Conservation (phyloP, 2,329 filamentous ascomycete species). For the Orbilia javanica region DNA sequence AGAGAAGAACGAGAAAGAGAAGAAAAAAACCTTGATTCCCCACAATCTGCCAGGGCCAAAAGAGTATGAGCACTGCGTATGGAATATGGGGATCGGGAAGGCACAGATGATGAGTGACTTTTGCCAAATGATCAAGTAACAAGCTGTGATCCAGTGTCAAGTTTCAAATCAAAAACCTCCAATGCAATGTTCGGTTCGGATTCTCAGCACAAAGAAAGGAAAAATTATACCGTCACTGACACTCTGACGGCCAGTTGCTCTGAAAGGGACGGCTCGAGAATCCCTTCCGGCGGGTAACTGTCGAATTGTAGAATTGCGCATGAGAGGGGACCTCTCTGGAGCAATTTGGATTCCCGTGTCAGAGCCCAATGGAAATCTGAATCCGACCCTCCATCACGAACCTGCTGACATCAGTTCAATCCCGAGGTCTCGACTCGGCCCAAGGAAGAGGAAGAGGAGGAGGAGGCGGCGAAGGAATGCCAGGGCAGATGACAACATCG, state of each 20-base stretch:
- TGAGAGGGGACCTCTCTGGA: constrained; percentile 20
- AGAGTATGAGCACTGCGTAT: constrained; percentile 17
- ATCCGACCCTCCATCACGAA: constrained; percentile 14
- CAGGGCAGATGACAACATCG: constrained; percentile 54
- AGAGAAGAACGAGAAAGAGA: constrained; percentile 18
- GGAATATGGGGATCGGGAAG: constrained; percentile 23
- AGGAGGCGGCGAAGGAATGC: constrained; percentile 17
- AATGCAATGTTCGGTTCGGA: constrained; percentile 19
- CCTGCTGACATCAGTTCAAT: constrained; percentile 1
- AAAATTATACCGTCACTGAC: background rate
- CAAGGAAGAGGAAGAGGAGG: background rate
- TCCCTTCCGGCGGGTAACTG: constrained; percentile 51
- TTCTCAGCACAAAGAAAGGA: background rate
- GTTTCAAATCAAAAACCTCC: constrained; percentile 12
- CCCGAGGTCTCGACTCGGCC: constrained; percentile 31
- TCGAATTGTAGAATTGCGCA: constrained; percentile 56
- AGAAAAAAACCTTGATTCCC: constrained; percentile 46
- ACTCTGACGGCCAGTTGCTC: too few relatives aligned
- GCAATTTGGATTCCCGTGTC: constrained; percentile 35
- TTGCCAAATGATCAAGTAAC: constrained; percentile 40
- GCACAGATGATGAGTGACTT: constrained; percentile 43
- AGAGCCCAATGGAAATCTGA: constrained; percentile 24
- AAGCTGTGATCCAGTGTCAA: constrained; percentile 6
- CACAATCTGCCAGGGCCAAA: constrained; percentile 38
- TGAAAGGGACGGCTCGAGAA: constrained; percentile 36